Evolutionary conservation across 768 basidiomycete species (phyloP), one percentile per base, ranked within the genome.

Genomic region (Tulasnella sp.): DNA sequence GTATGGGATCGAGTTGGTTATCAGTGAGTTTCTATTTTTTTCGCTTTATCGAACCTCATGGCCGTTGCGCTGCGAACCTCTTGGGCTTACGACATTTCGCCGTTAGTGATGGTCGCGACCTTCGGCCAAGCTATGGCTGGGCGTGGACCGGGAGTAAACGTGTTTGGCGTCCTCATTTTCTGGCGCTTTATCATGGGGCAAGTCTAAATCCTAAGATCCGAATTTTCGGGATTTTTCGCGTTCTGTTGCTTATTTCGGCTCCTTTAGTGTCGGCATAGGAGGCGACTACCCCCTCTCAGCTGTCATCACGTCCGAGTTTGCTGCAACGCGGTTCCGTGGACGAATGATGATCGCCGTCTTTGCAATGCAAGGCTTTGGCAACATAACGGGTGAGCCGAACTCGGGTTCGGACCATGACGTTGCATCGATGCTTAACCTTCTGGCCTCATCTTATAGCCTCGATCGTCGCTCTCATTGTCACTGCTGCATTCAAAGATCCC

Each of bases 1-100:
- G 85, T 86, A 90, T 81, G 90, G 90, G 42, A 82, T 90, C 48
- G 85, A 86, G 72, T 81, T 86, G 40, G 81, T 85, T 69, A 81
- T 85, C 40, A 41, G 76, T 74, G 64, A 41, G 73, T 82, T n/a
- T 12, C 42, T 44, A 16, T 9, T 44, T 46, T 44, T 75, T 37
- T 37, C 37, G 2, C 37, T 69, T 42, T 41, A 1, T 37, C 34
- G 44, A 40, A 18, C 31, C 54, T n/a, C 20, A 75, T 22, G 54
- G 40, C 75, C 37, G 37, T 18, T 75, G 37, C 37, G 6, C 34
- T 80, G 31, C 54, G 20, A n/a, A 50, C 7, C 8, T 74, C 44
- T 72, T 31, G 42, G 72, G 28, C 50, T 83, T 85, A 64, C 48
- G 46, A 40, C 20, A 34, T 37, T 46, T n/a, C 46, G 34, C 85